These are phyloP conservation scores for Botrytis byssoidea DNA, from an alignment of 2,329 filamentous ascomycete genomes.

Conservation along the genomic window DNA sequence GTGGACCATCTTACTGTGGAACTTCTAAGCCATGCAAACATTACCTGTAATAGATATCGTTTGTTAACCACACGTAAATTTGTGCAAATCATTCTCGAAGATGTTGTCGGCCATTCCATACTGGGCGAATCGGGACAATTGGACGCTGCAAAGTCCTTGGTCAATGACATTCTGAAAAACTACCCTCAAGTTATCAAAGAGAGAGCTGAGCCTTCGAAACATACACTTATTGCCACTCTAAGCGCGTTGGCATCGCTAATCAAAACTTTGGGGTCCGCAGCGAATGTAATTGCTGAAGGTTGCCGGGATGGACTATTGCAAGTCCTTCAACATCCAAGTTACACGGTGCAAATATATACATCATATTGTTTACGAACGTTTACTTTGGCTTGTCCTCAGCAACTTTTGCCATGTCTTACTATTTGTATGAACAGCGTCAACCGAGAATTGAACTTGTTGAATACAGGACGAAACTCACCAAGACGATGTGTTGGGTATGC, in stretches of 20 bases:
- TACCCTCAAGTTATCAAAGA: conserved; percentile 89
- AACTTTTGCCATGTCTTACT: conserved; percentile 85
- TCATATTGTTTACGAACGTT: conserved; percentile 84
- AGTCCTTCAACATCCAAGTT: conserved; percentile 90
- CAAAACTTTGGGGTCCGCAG: conserved; percentile 75
- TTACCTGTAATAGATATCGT: conserved; percentile 83
- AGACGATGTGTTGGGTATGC: conserved; percentile 86
- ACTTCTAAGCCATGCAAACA: conserved; percentile 70
- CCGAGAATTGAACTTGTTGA: conserved; percentile 77
- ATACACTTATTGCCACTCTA: conserved; percentile 75
- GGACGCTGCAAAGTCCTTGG: conserved; percentile 73
- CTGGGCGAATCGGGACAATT: conserved; percentile 88
- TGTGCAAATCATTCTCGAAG: conserved; percentile 78
- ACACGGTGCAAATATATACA: conserved; percentile 89
- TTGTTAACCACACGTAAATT: conserved; percentile 82
- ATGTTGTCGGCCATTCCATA: conserved; percentile 76
- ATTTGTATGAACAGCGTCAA: conserved; percentile 96
- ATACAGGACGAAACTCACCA: conserved; percentile 72
- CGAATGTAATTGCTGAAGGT: conserved; percentile 73
- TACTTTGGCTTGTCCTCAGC: conserved; percentile 86
- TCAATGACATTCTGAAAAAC: conserved; percentile 89
- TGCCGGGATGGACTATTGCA: conserved; percentile 87
- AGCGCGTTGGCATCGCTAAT: conserved; percentile 79
- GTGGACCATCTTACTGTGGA: conserved; percentile 79
- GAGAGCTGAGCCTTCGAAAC: conserved; percentile 82